Evolutionary conservation across 1,139 yeast species (phyloP).

Genomic region (Hanseniaspora uvarum): DNA sequence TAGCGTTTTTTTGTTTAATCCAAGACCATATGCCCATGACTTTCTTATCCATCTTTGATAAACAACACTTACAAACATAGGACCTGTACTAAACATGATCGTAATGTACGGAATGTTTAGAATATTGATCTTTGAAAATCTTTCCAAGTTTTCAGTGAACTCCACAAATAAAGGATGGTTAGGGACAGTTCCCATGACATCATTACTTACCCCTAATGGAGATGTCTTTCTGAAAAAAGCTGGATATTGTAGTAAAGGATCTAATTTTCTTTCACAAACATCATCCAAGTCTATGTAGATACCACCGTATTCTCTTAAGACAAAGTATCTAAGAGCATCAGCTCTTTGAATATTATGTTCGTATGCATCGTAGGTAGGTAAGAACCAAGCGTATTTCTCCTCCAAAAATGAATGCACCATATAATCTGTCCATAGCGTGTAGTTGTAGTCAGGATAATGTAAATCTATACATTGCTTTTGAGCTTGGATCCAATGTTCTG

Average conservation of each 20-base stretch:
- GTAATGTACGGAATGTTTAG: conserved; percentile 72
- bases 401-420: conserved; percentile 69
- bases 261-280: conserved; percentile 68
- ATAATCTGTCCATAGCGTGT: conserved; percentile 83
- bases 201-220: conserved; percentile 89
- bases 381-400: conserved; percentile 76
- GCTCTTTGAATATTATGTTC: conserved; percentile 80
- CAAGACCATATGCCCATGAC: conserved; percentile 10
- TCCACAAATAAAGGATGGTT: conserved; percentile 74
- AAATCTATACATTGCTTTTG: conserved; percentile 64
- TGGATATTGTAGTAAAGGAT: conserved; percentile 68
- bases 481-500: conserved; percentile 70
- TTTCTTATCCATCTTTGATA: conserved; percentile 49
- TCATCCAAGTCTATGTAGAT: conserved; percentile 83
- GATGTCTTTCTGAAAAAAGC: conserved; percentile 80
- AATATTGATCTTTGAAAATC: conserved; percentile 39
- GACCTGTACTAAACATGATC: conserved; percentile 91
- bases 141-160: conserved; percentile 52
- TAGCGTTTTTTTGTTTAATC: background rate
- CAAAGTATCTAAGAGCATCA: conserved; percentile 85
- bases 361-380: conserved; percentile 66
- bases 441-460: conserved; percentile 71
- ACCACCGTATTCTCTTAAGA: conserved; percentile 76
- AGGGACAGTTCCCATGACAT: conserved; percentile 84
- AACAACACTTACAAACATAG: conserved; percentile 70